Conservation (phyloP, 148 eudicot genomes). For the Drosera capensis region DNA sequence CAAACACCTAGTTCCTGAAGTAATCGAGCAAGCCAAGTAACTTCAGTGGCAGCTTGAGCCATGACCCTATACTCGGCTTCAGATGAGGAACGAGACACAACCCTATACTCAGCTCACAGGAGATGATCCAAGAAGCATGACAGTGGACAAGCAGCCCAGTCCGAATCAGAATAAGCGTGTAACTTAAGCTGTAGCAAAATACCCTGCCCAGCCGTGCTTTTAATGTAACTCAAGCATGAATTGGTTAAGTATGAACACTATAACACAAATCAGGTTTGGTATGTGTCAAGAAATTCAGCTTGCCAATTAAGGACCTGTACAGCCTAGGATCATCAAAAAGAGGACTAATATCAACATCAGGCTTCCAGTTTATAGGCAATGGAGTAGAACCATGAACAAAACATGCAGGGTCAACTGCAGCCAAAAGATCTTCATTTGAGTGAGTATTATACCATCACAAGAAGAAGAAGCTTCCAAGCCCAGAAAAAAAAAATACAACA, state of each 20-base stretch:
- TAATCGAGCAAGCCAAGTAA: neutral
- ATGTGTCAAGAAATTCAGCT: neutral
- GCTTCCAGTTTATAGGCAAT: neutral
- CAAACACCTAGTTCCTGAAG: neutral
- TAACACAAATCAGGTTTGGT: neutral
- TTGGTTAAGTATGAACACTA: neutral
- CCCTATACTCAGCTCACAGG: neutral
- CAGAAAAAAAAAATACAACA: neutral
- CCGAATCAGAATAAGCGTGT: neutral
- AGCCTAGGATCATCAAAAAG: neutral
- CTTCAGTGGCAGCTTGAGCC: neutral
- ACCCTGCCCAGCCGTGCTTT: neutral
- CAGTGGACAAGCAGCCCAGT: conserved; percentile 3
- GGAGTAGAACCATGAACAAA: neutral
- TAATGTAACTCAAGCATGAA: neutral
- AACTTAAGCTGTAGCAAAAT: neutral
- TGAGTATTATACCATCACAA: neutral
- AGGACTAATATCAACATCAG: neutral
- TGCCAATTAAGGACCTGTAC: neutral
- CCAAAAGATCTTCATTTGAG: neutral
- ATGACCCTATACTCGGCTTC: conserved; percentile 4
- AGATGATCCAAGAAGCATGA: neutral
- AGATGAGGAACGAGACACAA: neutral
- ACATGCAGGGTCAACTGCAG: neutral
- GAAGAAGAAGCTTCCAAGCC: neutral